Evolutionary conservation across 805 yeast genomes (phyloP), one percentile per base, ranked within the genome.

Genomic region (Zygotorulaspora danielsina): DNA sequence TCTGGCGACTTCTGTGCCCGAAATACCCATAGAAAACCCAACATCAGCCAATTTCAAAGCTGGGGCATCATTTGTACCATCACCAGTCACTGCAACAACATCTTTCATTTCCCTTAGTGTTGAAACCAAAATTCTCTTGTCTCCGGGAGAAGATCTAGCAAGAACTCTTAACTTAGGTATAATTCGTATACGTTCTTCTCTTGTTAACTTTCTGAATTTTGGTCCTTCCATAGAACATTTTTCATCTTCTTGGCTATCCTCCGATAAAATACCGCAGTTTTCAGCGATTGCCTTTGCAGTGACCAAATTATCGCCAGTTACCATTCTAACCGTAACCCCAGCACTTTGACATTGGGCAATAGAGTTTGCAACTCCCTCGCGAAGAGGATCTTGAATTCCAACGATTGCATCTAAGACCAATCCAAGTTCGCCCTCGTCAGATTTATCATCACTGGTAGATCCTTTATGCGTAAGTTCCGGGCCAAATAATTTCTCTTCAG

Each of bases 21-120:
- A 75, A 45, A 89, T 86, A 50, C 99, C 99, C 99, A 93, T 93
- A 2, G 97, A 85, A 59, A 93, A 90, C 2, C 99, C 99, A 42
- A 93, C 95, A 66, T 93, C 97, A 0, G 98, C 99, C 43, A 89
- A 71, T 57, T 90, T 87, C 57, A 93, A 73, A 3, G 98, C 97
- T 11, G 97, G 97, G 0, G 97, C 98, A 72, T 93, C 99, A 62
- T 93, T 93, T 6, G 97, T 90, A 65, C 99, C 99, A 63, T 93
- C 99, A 59, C 98, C 99, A 26, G 99, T 93, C 24, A 90, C 97
- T 1, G 98, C 98, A 35, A 93, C 98, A 24, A 90, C 95, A 57
- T 93, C 97, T 17, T 94, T 95, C 57, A 79, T 71, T 25, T 72
- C 69, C 54, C 82, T 80, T 52, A 93, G 70, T 9, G 88, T 79